Base-by-base conservation (phyloP, 2,329 filamentous ascomycete genomes). In the Colletotrichum eleusines region DNA sequence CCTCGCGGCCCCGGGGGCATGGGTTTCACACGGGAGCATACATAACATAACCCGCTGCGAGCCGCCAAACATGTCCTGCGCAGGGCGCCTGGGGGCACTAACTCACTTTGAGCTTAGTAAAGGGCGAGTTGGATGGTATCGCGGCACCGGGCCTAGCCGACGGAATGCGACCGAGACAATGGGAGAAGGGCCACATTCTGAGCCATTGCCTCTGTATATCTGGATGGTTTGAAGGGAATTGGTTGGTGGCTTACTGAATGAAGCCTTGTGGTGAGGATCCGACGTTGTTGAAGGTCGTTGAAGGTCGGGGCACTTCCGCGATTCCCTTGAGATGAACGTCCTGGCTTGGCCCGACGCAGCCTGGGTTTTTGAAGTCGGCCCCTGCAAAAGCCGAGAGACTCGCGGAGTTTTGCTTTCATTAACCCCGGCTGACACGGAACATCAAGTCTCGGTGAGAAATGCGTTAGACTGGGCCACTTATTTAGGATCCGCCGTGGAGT, bases 21-120 rank as follows among this genome's bases (percentile, higher is more conserved):
- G 31, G 33, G 51, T 26, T 38, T 26, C 28, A 9, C 20, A 42
- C 18, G 46, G 33, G 33, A 20, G 18, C 5, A 9, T n/a, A n/a
- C n/a, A n/a, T n/a, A n/a, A n/a, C n/a, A n/a, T 62, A 31, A 5
- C 44, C 44, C 44, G 44, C 31, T 35, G 20, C n/a, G 44, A 50
- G 31, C 58, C 44, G 44, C 33, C 33, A 35, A 23, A 23, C 60
- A 63, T 63, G 60, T 63, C 35, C 9, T 12, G 16, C 18, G 46
- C 28, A 63, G 60, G 60, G 60, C 46, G 60, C 18, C 33, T 46
- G 46, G 33, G 11, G 2, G 23, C 16, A 48, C n/a, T 14, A 50
- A 50, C 23, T 23, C 14, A 26, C 42, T 60, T 35, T 26, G 31
- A 26, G 58, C 28, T 48, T 26, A 60, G 58, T 60, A 42, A 35